Evolutionary conservation across 768 basidiomycete genomes (phyloP).

Genomic region (Suillus brevipes): DNA sequence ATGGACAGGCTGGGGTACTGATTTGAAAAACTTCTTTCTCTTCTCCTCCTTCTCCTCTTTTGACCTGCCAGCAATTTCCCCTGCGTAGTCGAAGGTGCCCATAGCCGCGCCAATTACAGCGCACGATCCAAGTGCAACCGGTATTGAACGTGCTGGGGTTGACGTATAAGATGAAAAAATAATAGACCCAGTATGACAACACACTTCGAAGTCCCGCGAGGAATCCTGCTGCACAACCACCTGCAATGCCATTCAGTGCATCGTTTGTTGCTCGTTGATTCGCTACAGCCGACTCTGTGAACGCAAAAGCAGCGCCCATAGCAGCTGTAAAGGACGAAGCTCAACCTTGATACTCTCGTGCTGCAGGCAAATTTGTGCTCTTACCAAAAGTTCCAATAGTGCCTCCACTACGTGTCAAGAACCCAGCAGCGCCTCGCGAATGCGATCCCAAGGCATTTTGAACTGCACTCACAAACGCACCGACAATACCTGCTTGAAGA

Average conservation of each 20-base stretch:
- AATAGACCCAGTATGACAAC: constrained; percentile 21
- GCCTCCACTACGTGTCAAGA: constrained; percentile 83
- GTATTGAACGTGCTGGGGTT: constrained; percentile 73
- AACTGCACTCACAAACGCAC: constrained; percentile 66
- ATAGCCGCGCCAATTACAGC: constrained; percentile 75
- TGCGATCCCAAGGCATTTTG: constrained; percentile 84
- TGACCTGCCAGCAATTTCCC: constrained; percentile 54
- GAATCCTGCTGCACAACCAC: constrained; percentile 92
- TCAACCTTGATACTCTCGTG: neutral
- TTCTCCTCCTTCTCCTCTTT: constrained; percentile 61
- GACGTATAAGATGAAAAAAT: constrained; percentile 15
- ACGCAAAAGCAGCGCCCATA: constrained; percentile 84
- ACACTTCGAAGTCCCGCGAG: constrained; percentile 82
- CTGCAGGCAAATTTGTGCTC: constrained; percentile 24
- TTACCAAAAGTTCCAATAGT: constrained; percentile 91
- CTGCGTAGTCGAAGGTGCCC: constrained; percentile 80
- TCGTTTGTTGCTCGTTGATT: constrained; percentile 82
- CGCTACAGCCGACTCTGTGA: constrained; percentile 77
- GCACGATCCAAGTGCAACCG: constrained; percentile 78
- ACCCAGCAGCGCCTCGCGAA: constrained; percentile 78
- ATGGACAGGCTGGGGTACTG: constrained; percentile 42
- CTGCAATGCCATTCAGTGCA: constrained; percentile 77
- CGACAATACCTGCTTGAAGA: constrained; percentile 65
- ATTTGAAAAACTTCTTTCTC: constrained; percentile 83
- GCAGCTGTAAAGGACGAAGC: constrained; percentile 56